Base-by-base conservation (phyloP, 306 rosid species). In the Inga laurina region DNA sequence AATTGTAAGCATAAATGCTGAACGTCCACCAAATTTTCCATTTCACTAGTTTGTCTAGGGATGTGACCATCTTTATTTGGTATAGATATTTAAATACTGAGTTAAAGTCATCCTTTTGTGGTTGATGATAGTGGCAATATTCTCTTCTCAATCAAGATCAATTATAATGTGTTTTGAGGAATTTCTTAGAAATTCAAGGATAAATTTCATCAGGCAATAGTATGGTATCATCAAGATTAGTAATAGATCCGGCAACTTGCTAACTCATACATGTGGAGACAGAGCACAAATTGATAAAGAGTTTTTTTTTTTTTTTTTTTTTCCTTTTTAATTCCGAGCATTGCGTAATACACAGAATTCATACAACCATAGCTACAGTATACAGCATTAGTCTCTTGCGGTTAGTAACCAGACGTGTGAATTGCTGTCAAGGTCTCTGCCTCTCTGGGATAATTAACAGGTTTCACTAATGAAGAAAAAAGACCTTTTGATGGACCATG, bases 1-100 rank as follows among this genome's bases (percentile, higher is more conserved):
- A 9, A 52, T 74, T 27, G 11, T 52, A 69, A 39, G 66, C 56
- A 78, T 24, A 44, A 77, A 62, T 80, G 59, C 22, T 30, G 43
- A 54, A 19, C 71, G 71, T 39, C 34, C 30, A 70, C 52, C 9
- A 79, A 74, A 70, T 51, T 81, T 69, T 21, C 68, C 43, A 70
- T 78, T 46, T 0, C 75, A 46, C 32, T 37, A 80, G 37, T 56
- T 75, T 37, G 14, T 34, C 12, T 12, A 15, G 56, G 21, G 8
- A 35, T 32, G 74, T 32, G 34, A 51, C 70, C 51, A 41, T 57
- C 46, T 79, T 18, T 46, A 76, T 61, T 59, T 27, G 74, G 64
- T 24, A 69, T 46, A 32, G 52, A 52, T 15, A 24, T 61, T 56
- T 75, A 11, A 54, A 10, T 43, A 54, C 15, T 75, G 21, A 35